Base-by-base conservation (phyloP, 176 grass and related monocot genomes). In the Oropetium thomaeum region DNA sequence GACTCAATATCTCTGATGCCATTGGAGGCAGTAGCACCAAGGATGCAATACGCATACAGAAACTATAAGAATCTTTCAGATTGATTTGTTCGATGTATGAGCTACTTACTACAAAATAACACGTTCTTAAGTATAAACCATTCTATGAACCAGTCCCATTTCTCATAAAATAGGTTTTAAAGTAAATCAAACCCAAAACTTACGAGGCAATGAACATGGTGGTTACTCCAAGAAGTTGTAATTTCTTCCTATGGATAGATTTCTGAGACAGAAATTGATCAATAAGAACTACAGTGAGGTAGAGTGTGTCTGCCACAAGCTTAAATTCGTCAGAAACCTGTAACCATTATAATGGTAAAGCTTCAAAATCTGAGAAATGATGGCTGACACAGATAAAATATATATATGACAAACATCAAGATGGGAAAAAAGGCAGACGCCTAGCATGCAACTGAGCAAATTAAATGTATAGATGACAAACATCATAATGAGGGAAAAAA, bases 121-220 rank as follows among this genome's bases (percentile, higher is more conserved):
- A 22, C 40, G 72, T 48, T 22, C 76, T 14, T 45, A 76, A 51
- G n/a, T 20, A 37, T 15, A 65, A 38, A 33, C 11, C 2, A 15
- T 47, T 82, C 14, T 69, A 82, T 25, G 66, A 71, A 11, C 40
- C 66, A 82, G 27, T 38, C 34, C 72, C n/a, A 12, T 74, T 25
- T 68, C 40, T 10, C 30, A 41, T 39, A 40, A 74, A 40, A 52
- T n/a, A n/a, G n/a, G n/a, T n/a, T n/a, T 22, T 49, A 52, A 52
- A 52, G 20, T 22, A 22, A 22, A 22, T 9, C 4, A 19, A 52
- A 69, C 32, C 1, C 6, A 62, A 92, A 60, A 84, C 83, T 94
- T 92, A 98, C 96, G 91, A 94, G 34, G 96, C 96, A 84, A 98
- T 92, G 63, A 98, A 59, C 96, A 98, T 90, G 80, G 89, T 87